Base-by-base conservation (phyloP, 1,284 basidiomycete species). In the Apiotrichum porosum region DNA sequence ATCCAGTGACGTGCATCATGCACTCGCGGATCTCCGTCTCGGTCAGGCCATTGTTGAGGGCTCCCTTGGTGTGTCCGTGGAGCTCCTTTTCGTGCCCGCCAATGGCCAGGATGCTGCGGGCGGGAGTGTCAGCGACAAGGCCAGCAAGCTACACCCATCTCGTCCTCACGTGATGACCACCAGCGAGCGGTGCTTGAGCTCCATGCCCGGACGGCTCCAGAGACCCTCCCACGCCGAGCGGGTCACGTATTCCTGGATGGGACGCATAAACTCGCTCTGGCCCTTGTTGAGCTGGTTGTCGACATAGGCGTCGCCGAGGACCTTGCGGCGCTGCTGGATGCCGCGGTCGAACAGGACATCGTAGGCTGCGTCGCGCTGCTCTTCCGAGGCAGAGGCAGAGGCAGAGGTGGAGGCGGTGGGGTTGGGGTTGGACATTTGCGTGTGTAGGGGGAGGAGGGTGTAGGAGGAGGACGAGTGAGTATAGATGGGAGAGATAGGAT, bases 241-340 rank as follows among this genome's bases (percentile, higher is more conserved):
- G 3, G 51, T 53, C 26, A 58, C 43, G 24, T 51, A 58, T 44
- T 58, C 57, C 42, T 58, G 54, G 15, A 48, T 54, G 28, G 57
- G 57, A 30, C 47, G 47, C 42, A 51, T 42, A 37, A 58, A 58
- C 37, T 58, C 57, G 34, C 47, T 51, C 38, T 39, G 26, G 49
- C 53, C 49, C 24, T 38, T 39, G 23, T 21, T 9, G 12, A 55
- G 53, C 49, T 51, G 49, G 37, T 42, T 45, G 49, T 55, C 53
- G 47, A 55, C 53, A 37, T 55, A 55, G 39, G 36, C 34, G 49
- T 55, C 53, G 33, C 53, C 53, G 32, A 55, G 53, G 23, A 55
- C 53, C 15, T 31, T 48, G 37, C 53, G 53, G 46, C 53, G 49
- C 53, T 51, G 45, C 53, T 51, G 32, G 35, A 54, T 48, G 26